These are phyloP conservation scores for Geoglossum cookeanum DNA, from an alignment of 2,329 filamentous ascomycete genomes.

Conservation along the genomic window DNA sequence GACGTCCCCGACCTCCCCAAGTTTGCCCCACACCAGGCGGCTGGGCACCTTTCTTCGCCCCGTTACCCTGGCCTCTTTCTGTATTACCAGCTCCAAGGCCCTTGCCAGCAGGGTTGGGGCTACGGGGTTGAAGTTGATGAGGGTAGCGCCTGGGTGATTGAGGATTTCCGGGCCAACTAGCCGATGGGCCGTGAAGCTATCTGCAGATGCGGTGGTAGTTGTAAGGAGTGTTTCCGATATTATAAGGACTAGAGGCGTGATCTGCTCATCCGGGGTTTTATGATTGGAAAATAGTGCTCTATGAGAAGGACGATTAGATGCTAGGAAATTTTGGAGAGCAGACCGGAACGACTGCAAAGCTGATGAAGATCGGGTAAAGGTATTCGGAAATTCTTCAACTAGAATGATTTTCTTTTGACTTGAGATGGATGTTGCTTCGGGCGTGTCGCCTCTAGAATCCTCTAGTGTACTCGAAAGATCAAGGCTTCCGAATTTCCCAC, in stretches of 20 bases:
- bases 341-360: constrained; percentile 53
- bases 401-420: constrained; percentile 40
- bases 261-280: constrained; percentile 20
- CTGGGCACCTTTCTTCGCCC: constrained; percentile 59
- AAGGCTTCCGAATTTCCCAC: constrained; percentile 61
- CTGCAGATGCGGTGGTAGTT: constrained; percentile 64
- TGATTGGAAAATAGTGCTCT: constrained; percentile 21
- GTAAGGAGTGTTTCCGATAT: constrained; percentile 81
- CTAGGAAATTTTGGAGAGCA: constrained; percentile 56
- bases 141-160: constrained; percentile 55
- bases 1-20: constrained; percentile 80
- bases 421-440: neutral
- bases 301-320: constrained; percentile 41
- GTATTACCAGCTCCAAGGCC: constrained; percentile 61
- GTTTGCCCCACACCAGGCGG: constrained; percentile 52
- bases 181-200: constrained; percentile 84
- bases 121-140: constrained; percentile 86
- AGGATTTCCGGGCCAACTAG: constrained; percentile 74
- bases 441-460: constrained; percentile 10
- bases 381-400: constrained; percentile 68
- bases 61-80: constrained; percentile 69
- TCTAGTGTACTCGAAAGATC: constrained; percentile 20
- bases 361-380: constrained; percentile 45
- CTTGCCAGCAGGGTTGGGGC: constrained; percentile 72
- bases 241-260: constrained; percentile 67